Conservation (phyloP, 2,329 filamentous ascomycete genomes). For the Scleromitrula shiraiana region DNA sequence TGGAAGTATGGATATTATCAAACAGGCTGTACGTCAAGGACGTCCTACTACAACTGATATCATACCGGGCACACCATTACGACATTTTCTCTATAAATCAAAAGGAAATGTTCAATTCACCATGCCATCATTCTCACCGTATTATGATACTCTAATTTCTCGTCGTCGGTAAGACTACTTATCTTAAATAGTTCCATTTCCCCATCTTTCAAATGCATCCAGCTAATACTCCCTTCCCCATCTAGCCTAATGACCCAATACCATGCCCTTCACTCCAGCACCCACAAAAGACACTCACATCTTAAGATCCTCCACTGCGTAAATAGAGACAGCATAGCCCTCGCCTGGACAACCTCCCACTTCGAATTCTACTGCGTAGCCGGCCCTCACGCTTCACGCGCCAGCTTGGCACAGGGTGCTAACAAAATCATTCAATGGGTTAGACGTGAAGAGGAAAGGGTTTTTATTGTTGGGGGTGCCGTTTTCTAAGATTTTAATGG, state of each 20-base stretch:
- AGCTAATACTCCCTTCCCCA: no score
- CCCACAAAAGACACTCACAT: constrained; percentile 78
- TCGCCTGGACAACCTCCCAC: constrained; percentile 84
- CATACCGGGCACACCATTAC: constrained; percentile 68
- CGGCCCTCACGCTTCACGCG: constrained; percentile 57
- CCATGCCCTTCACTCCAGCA: constrained; percentile 70
- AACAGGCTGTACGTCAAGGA: constrained; percentile 59
- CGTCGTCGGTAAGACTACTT: constrained; percentile 46
- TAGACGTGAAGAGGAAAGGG: constrained; percentile 79
- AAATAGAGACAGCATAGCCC: constrained; percentile 63
- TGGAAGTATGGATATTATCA: constrained; percentile 67
- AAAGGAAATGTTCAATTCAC: constrained; percentile 90
- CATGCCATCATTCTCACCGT: constrained; percentile 72
- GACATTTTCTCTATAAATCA: constrained; percentile 95
- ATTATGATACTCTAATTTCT: constrained; percentile 53
- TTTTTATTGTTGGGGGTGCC: constrained; percentile 97
- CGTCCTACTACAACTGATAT: constrained; percentile 68
- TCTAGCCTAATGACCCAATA: constrained; percentile 71
- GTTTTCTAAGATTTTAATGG: constrained; percentile 59
- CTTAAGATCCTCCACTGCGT: constrained; percentile 80
- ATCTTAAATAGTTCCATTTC: neutral
- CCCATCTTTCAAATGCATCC: neutral
- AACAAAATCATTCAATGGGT: constrained; percentile 91
- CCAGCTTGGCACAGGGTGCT: constrained; percentile 71
- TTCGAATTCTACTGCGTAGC: constrained; percentile 98